A percentile compares a stretch with the other conserved stretches of the same genome.
Evolutionary conservation across 164 flowering plant species (phyloP).

Genomic region (Dillenia suffruticosa): DNA sequence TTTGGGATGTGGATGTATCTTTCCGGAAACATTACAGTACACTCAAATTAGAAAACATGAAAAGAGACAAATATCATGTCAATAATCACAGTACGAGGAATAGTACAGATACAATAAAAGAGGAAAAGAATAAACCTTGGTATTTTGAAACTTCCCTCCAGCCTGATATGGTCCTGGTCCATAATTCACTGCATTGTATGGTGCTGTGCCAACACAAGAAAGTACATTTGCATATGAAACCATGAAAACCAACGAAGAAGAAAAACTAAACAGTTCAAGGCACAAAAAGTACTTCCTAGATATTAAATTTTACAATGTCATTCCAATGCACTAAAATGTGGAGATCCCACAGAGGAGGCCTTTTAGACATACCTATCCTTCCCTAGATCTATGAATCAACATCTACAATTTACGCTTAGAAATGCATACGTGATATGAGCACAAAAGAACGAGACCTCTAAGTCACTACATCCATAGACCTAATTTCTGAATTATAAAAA

Average conservation of each 20-base stretch:
- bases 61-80: too few species aligned
- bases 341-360: conserved; percentile 2
- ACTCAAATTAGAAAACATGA: too few species aligned
- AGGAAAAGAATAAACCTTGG: conserved; percentile 50
- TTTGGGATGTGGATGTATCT: too few species aligned
- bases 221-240: conserved; percentile 45
- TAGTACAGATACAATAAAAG: not conserved
- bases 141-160: conserved; percentile 57
- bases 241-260: conserved; percentile 48
- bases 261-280: conserved; percentile 40
- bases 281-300: conserved; percentile 13
- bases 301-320: conserved; percentile 14
- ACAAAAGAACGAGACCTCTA: too few species aligned
- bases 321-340: conserved; percentile 2
- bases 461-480: too few species aligned
- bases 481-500: too few species aligned
- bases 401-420: too few species aligned
- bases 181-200: conserved; percentile 47
- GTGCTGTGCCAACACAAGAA: conserved; percentile 54
- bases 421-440: too few species aligned
- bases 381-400: too few species aligned
- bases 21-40: too few species aligned
- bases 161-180: conserved; percentile 63
- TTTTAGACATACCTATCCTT: not conserved
- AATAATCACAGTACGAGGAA: not conserved